Evolutionary conservation across 768 basidiomycete species (phyloP).

Genomic region (Naganishia vaughanmartiniae): DNA sequence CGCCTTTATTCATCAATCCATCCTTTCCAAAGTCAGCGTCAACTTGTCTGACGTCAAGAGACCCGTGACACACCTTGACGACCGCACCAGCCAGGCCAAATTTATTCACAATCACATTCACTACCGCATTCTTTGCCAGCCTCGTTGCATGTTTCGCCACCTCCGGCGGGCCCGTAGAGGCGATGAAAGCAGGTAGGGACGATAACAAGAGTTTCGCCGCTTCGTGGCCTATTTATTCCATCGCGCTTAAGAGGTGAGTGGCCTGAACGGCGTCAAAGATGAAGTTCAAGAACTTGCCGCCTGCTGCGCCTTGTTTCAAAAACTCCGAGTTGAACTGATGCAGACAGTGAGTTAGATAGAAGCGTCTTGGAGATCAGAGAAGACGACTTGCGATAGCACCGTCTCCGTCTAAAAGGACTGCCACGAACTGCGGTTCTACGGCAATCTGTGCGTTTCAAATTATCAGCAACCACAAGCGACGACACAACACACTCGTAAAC

Average conservation of each 20-base stretch:
- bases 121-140: conserved; percentile 33
- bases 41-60: no score
- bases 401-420: conserved; percentile 43
- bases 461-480: not conserved
- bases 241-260: not conserved
- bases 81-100: conserved; percentile 37
- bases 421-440: conserved; percentile 32
- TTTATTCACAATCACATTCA: conserved; percentile 46
- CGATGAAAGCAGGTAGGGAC: conserved; percentile 33
- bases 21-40: no score
- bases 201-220: conserved; percentile 43
- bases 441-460: not conserved
- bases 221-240: conserved; percentile 4
- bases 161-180: conserved; percentile 30
- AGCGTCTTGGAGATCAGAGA: no score
- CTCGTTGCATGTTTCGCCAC: conserved; percentile 9
- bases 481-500: not conserved
- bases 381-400: conserved; percentile 39
- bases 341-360: not conserved
- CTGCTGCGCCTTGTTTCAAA: conserved; percentile 37
- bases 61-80: conserved; percentile 36
- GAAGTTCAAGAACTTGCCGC: conserved; percentile 34
- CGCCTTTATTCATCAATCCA: conserved; percentile 28
- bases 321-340: conserved; percentile 39
- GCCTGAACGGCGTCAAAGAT: not conserved